phyloP scores from a whole-genome alignment of 2,329 filamentous ascomycete species.

The Orbilia oligospora region DNA sequence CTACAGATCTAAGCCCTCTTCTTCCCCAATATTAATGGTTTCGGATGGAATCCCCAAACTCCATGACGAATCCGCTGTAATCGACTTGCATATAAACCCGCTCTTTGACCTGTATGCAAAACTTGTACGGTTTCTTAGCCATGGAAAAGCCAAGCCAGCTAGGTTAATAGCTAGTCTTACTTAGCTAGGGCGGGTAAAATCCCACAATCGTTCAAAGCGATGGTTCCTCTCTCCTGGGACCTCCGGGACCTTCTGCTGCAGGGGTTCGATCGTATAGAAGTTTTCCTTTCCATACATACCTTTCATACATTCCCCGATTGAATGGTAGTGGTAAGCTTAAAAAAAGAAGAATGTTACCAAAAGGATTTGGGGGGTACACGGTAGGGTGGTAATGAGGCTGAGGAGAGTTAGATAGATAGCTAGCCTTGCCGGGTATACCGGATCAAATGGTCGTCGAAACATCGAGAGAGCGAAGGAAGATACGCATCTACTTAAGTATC shows the following conservation, averaged over 20 bases:
- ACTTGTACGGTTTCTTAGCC: constrained; percentile 1
- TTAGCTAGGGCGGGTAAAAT: constrained; percentile 23
- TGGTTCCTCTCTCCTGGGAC: neutral
- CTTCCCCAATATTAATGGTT: neutral
- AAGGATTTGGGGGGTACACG: constrained; percentile 20
- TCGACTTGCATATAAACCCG: constrained; percentile 37
- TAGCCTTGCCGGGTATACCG: constrained; percentile 55
- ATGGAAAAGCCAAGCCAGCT: neutral
- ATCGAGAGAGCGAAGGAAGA: neutral
- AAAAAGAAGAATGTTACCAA: constrained; percentile 26
- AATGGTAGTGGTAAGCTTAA: neutral
- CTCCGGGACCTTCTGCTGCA: neutral
- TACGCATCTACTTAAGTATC: neutral
- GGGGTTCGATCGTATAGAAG: constrained; percentile 11
- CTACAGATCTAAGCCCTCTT: constrained; percentile 28
- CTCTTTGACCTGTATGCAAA: neutral
- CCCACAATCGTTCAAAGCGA: neutral
- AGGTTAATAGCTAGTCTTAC: no score
- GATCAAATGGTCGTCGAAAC: constrained; percentile 40
- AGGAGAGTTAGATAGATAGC: neutral
- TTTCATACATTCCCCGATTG: neutral
- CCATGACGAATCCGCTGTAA: constrained; percentile 35
- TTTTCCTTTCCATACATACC: neutral
- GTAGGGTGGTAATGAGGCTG: constrained; percentile 47
- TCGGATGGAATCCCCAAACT: constrained; percentile 11